Evolutionary conservation across 352 stramenopile species (phyloP), one percentile per base, ranked within the genome.

Genomic region (Lagenidium sp.): DNA sequence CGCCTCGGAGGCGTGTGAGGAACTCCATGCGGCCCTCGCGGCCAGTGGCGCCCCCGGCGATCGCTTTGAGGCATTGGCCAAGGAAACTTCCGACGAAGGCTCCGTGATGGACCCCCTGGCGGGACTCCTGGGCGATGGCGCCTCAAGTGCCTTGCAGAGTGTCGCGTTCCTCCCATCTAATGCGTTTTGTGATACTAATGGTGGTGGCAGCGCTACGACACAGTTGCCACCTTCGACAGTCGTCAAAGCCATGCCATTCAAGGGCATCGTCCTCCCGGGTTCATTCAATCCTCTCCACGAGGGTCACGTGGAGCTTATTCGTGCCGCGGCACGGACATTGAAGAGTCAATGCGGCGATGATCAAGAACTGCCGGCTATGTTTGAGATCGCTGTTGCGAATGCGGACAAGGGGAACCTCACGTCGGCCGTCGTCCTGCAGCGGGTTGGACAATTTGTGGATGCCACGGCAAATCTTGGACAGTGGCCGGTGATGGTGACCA

Each of bases 271-370:
- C 5, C 43, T 94, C 4, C 63, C 80, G 4, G 82, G 82, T 1
- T 92, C 75, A 3, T 94, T 94, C 48, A 94, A 94, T 35, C 82
- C 82, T 11, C 42, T 94, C 29, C 82, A 94, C 23, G 45, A 70
- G 10, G 82, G 82, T 16, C 80, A 94, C 37, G 47, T 86, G 5
- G 66, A 79, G 16, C 47, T 92, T 21, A 75, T 62, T 11, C 35
- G 54, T 3, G 57, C 62, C 10, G 69, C 74, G 5, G 68, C 82
- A 43, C 53, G 66, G 20, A 31, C 81, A 5, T 15, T 87, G 7
- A 44, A 65, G 25, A 22, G 46, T 1, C 47, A 37, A 21, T 63
- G 46, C 3, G 66, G 60, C 4, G 30, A 55, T 2, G n/a, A n/a
- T n/a, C n/a, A n/a, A n/a, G 47, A 67, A 4, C 18, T 79, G 2